Base-by-base conservation (phyloP, 1,284 basidiomycete genomes). In the Naganishia sp. region DNA sequence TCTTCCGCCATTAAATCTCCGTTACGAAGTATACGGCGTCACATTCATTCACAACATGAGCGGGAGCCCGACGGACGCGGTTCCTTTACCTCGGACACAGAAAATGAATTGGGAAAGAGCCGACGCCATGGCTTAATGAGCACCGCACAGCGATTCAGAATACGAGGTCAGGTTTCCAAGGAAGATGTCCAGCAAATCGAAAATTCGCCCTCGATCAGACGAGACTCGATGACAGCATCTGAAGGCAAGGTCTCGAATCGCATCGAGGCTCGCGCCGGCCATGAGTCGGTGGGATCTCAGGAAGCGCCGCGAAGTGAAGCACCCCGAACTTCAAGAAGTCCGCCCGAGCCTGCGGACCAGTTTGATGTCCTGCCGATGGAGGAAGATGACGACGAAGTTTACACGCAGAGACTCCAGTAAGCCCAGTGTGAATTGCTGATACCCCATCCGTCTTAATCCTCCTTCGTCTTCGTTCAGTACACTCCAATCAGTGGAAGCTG, bases 1-100 rank as follows among this genome's bases (percentile, higher is more conserved):
- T 48, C 59, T 2, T 50, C 59, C 10, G 59, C 39, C 23, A 61
- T 61, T 6, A 50, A 31, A 25, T 61, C 59, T 18, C 59, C 59
- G 0, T 42, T 61, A 21, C 59, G 46, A 7, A 49, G 59, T n/a
- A 61, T 61, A 52, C 48, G 59, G 6, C 59, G 59, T 18, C 59
- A 61, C 5, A 52, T 61, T 16, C 59, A 61, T 13, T 21, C 57
- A 2, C 57, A 60, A 16, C 48, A 25, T 9, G 59, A 61, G 15
- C 59, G 59, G 3, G 59, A 61, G 2, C 21, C 4, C 13, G 48
- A 52, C 18, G 46, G 36, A 25, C 59, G 50, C 6, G 42, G 45
- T 2, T 21, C 36, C 13, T 39, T 31, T 21, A 39, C 59, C 3
- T 61, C 59, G 4, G 59, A 61, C 10, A 61, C 59, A 21, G 59